phyloP scores from a whole-genome alignment of 164 flowering plant genomes.

The Echeveria elegans region DNA sequence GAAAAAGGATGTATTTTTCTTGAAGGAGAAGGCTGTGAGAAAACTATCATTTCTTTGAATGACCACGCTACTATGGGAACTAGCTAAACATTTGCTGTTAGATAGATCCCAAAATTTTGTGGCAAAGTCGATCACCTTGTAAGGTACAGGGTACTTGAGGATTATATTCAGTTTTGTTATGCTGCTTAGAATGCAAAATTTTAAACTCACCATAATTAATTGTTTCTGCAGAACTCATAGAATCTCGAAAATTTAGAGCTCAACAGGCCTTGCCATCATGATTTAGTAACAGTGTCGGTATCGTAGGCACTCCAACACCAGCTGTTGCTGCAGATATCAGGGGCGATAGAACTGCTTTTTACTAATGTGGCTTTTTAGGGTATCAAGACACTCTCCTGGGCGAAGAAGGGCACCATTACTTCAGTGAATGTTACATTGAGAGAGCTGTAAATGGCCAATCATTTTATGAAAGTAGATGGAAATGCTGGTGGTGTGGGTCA shows the following conservation, averaged over 20 bases:
- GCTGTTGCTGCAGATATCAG: constrained; percentile 17
- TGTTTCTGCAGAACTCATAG: neutral
- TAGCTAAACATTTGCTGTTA: constrained; percentile 17
- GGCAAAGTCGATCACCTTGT: constrained; percentile 16
- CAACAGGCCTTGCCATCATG: neutral
- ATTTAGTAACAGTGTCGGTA: neutral
- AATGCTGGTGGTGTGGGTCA: constrained; percentile 14
- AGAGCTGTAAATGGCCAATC: constrained; percentile 27
- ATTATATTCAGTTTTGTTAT: neutral
- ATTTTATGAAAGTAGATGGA: constrained; percentile 17
- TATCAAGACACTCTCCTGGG: constrained; percentile 33
- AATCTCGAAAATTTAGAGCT: neutral
- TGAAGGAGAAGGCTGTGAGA: constrained; percentile 17
- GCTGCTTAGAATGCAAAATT: neutral
- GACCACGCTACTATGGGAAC: neutral
- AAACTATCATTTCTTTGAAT: constrained; percentile 12
- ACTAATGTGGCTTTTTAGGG: constrained; percentile 19
- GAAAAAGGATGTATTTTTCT: constrained; percentile 23
- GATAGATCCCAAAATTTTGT: constrained; percentile 11
- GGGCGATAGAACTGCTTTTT: constrained; percentile 25
- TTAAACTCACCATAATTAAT: neutral
- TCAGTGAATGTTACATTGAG: constrained; percentile 20
- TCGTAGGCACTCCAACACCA: neutral
- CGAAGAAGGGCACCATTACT: constrained; percentile 18
- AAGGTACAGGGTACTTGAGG: constrained; percentile 12